Conservation (phyloP, 140 eudicot genomes). For the Erigeron philadelphicus region DNA sequence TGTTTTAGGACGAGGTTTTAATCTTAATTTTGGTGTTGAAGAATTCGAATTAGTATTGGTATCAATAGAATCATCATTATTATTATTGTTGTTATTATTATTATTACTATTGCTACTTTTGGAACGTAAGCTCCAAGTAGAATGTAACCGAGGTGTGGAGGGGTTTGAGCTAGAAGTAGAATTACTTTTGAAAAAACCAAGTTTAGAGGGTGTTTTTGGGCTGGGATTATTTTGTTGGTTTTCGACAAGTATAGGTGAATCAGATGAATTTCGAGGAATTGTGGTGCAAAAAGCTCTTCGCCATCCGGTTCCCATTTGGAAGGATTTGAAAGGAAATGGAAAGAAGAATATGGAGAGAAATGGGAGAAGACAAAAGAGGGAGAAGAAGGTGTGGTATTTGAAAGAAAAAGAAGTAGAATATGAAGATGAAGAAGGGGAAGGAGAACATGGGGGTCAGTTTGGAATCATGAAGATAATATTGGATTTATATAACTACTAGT, state of each 20-base stretch:
- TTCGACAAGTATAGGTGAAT: conserved; percentile 29
- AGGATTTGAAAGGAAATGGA: no score
- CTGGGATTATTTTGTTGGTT: not conserved
- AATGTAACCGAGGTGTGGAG: conserved; percentile 39
- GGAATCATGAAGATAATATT: no score
- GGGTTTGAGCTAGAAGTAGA: conserved; percentile 31
- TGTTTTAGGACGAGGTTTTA: conserved; percentile 28
- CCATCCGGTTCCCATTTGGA: conserved; percentile 90
- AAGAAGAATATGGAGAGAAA: not conserved
- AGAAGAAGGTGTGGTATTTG: not conserved
- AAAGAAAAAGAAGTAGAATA: no score
- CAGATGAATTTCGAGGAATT: conserved; percentile 42
- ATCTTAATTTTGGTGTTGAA: conserved; percentile 5
- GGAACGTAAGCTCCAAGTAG: conserved; percentile 33
- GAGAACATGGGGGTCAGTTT: no score
- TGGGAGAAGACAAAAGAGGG: not conserved
- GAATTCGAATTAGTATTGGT: not conserved
- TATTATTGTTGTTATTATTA: not conserved
- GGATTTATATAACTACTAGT: no score
- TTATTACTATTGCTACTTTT: not conserved
- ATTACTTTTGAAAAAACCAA: conserved; percentile 29
- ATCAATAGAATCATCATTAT: not conserved
- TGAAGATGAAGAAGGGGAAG: no score
- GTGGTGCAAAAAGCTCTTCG: conserved; percentile 86
- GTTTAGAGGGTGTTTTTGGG: not conserved